Evolutionary conservation across 2,329 filamentous ascomycete genomes (phyloP).

Genomic region (Incumbomyces delicatus): DNA sequence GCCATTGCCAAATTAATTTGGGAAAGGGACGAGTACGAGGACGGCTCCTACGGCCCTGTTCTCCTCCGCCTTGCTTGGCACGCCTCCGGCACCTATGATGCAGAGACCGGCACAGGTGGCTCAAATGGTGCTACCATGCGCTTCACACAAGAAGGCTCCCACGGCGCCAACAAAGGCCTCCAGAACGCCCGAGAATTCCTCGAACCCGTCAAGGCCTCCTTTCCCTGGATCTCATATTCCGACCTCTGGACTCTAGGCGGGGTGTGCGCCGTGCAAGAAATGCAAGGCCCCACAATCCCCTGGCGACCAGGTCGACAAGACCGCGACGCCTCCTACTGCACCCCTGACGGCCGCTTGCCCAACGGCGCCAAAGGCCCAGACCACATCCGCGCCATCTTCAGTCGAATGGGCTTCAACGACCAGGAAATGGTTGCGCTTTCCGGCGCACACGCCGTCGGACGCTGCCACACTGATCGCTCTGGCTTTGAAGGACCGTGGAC

Average conservation of each 20-base stretch:
- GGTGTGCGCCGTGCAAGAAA: constrained; percentile 82
- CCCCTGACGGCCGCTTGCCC: constrained; percentile 82
- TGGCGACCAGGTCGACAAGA: constrained; percentile 82
- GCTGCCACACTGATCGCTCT: constrained; percentile 79
- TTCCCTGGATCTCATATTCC: constrained; percentile 93
- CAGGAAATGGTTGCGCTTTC: constrained; percentile 87
- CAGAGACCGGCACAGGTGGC: constrained; percentile 76
- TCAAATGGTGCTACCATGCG: constrained; percentile 97
- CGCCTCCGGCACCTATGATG: constrained; percentile 83
- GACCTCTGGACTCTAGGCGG: constrained; percentile 93
- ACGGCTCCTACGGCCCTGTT: constrained; percentile 91
- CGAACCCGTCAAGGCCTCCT: constrained; percentile 78
- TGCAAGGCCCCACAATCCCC: constrained; percentile 78
- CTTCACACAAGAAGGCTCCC: constrained; percentile 76
- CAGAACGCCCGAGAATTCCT: constrained; percentile 82
- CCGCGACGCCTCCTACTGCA: constrained; percentile 71
- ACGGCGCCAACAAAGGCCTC: constrained; percentile 90
- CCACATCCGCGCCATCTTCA: constrained; percentile 86
- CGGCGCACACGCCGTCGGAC: constrained; percentile 78
- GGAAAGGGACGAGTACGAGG: constrained; percentile 90
- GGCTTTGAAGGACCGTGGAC: constrained; percentile 87
- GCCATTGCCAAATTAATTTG: constrained; percentile 69
- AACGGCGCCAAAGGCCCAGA: constrained; percentile 68
- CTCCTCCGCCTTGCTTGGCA: constrained; percentile 90
- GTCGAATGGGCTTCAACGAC: constrained; percentile 96